Evolutionary conservation across 73 alveolate genomes (phyloP), one percentile per base, ranked within the genome.

Genomic region (Paramecium caudatum): DNA sequence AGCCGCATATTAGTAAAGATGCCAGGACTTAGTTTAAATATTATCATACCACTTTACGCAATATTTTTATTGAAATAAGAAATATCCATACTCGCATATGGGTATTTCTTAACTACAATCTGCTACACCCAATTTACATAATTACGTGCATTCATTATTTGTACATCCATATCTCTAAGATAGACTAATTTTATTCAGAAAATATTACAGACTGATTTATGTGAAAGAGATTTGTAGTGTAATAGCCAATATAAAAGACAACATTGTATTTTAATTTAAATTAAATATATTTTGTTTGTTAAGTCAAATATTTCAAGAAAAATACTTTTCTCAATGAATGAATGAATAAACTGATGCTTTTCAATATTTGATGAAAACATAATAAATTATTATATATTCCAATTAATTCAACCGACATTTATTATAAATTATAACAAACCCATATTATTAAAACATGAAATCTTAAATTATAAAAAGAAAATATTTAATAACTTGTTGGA

Each of bases 1-100:
- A 8, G 21, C 19, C 80, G 88, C 23, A 23, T 41, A 41, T 33
- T 36, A 32, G 47, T 34, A 3, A 43, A 55, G 45, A 41, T 23
- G 7, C 43, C 47, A 5, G 39, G 88, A 30, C 43, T 74, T 27
- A 10, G 39, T 6, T 1, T 27, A 0, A 3, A 39, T 0, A n/a
- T 21, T 15, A 41, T 3, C 0, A 41, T 74, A 74, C 88, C 88
- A 41, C 43, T 74, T 12, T 9, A 74, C 62, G 9, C 68, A 37
- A 74, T 74, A 74, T 21, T 65, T 33, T 15, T 65, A 30, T n/a
- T 74, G 36, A 41, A 74, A 74, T 21, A 74, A 45, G 68, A 74
- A 74, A 45, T 41, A 74, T 17, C 88, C 88, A 43, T 74, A 74
- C 32, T 74, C 88, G 19, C 88, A 74, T 1, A 41, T 37, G 1